Evolutionary conservation across 257 asterid species (phyloP), one percentile per base, ranked within the genome.

Genomic region (Ajuga chamaepitys): DNA sequence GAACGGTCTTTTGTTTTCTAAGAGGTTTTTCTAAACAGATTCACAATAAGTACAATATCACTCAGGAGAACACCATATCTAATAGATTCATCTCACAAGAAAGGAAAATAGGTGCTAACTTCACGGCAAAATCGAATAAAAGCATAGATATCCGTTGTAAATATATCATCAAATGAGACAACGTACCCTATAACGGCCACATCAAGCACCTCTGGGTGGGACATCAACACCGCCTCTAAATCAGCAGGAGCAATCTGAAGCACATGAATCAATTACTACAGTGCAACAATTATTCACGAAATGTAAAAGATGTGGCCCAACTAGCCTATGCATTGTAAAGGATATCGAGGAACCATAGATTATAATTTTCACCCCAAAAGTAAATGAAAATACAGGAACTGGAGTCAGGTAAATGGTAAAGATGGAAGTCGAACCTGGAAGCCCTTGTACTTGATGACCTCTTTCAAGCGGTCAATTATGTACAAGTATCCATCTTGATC

Each of bases 221-320:
- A 65, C 22, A 75, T 45, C 52, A 91, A 55, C 16, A 86, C 77
- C 5, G 90, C 73, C 74, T 91, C 98, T 21, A 91, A 82, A 80
- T 91, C 98, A 67, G 95, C 95, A 6, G 98, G 98, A 63, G 98
- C 89, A 71, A 91, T 80, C 98, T 91, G 85, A 71, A 71, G 35
- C n/a, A 26, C 37, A 56, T 40, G 48, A 18, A 47, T 51, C 30
- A 69, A 44, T 42, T 54, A 21, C 35, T 22, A 24, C 26, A 40
- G 2, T 14, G 45, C 51, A 59, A 54, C 20, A 30, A 30, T 13
- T 37, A 7, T 5, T 41, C 42, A 12, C 40, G 21, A 38, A 3
- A 9, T 16, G n/a, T n/a, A 2, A 28, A 28, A 37, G 5, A 44
- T 6, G 20, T 68, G 24, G 18, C 22, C 34, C 53, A 38, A 64